phyloP scores from a whole-genome alignment of 1,284 basidiomycete species.

The Coriolopsis trogii region DNA sequence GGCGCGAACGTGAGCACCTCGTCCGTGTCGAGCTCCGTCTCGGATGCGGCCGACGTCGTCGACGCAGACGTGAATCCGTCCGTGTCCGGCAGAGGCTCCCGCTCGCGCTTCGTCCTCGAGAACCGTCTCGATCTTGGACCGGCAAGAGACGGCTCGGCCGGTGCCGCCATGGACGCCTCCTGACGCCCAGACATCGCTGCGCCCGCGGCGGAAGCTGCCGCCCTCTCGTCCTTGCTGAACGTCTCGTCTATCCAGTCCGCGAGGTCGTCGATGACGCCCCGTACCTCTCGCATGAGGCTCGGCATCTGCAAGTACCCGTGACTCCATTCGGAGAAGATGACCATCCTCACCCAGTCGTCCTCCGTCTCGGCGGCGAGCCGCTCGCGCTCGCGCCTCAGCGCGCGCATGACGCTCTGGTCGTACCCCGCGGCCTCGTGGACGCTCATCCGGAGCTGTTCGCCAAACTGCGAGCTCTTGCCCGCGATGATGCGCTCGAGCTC shows the following conservation, averaged over 20 bases:
- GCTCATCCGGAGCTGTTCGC: constrained; percentile 56
- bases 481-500: constrained; percentile 62
- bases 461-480: constrained; percentile 60
- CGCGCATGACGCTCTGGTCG: constrained; percentile 39
- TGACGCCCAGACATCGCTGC: neutral
- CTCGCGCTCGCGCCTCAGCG: constrained; percentile 59
- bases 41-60: constrained; percentile 34
- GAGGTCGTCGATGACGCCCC: constrained; percentile 82
- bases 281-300: constrained; percentile 82
- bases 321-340: constrained; percentile 89
- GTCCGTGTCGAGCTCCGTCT: constrained; percentile 52
- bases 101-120: constrained; percentile 1
- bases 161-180: no score
- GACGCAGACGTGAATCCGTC: constrained; percentile 29
- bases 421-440: constrained; percentile 24
- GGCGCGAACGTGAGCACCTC: constrained; percentile 74
- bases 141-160: neutral
- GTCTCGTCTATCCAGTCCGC: constrained; percentile 91
- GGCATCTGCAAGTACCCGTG: constrained; percentile 97
- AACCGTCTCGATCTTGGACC: constrained; percentile 7
- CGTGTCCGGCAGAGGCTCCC: neutral
- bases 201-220: neutral
- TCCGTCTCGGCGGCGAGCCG: constrained; percentile 71
- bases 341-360: constrained; percentile 95
- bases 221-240: constrained; percentile 49